Evolutionary conservation across 495 filamentous ascomycete genomes (phyloP).

Genomic region (Penicillium daleae): DNA sequence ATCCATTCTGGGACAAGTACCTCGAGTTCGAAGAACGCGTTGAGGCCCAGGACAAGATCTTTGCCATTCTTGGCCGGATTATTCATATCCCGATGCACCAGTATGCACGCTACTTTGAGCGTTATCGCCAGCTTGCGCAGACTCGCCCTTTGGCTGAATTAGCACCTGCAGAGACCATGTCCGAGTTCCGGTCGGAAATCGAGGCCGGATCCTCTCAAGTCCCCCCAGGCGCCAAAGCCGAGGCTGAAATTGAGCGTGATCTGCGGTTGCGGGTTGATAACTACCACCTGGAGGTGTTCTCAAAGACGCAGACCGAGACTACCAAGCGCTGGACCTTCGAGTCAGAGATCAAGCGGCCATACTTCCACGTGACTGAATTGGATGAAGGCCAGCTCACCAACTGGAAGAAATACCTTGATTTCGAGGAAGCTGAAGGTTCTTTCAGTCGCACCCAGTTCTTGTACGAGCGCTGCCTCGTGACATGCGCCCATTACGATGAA

Average conservation of each 20-base stretch:
- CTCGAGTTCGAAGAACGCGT: slow-evolving; percentile 92
- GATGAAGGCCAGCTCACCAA: slow-evolving; percentile 85
- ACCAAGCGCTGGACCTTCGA: slow-evolving; percentile 96
- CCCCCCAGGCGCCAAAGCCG: slow-evolving; percentile 53
- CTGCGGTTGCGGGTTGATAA: slow-evolving; percentile 77
- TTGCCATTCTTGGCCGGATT: slow-evolving; percentile 80
- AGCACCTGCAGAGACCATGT: slow-evolving; percentile 66
- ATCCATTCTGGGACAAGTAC: slow-evolving; percentile 99
- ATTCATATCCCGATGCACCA: slow-evolving; percentile 96
- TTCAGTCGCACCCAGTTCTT: slow-evolving; percentile 77
- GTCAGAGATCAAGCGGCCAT: slow-evolving; percentile 91
- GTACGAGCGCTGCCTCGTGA: slow-evolving; percentile 92
- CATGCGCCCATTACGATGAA: slow-evolving; percentile 92
- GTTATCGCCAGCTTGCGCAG: slow-evolving; percentile 79
- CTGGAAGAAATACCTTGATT: slow-evolving; percentile 96
- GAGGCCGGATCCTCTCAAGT: slow-evolving; percentile 57
- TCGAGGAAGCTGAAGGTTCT: slow-evolving; percentile 86
- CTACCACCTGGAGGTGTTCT: slow-evolving; percentile 80
- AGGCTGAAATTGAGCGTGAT: slow-evolving; percentile 83
- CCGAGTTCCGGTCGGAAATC: slow-evolving; percentile 71
- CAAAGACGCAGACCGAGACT: slow-evolving; percentile 82
- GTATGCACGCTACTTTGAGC: slow-evolving; percentile 93
- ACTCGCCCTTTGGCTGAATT: slow-evolving; percentile 74
- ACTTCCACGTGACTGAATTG: slow-evolving; percentile 94
- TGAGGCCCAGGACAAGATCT: slow-evolving; percentile 84